These are phyloP conservation scores for Pleurotus tuoliensis DNA, from an alignment of 768 basidiomycete species.

Conservation along the genomic window DNA sequence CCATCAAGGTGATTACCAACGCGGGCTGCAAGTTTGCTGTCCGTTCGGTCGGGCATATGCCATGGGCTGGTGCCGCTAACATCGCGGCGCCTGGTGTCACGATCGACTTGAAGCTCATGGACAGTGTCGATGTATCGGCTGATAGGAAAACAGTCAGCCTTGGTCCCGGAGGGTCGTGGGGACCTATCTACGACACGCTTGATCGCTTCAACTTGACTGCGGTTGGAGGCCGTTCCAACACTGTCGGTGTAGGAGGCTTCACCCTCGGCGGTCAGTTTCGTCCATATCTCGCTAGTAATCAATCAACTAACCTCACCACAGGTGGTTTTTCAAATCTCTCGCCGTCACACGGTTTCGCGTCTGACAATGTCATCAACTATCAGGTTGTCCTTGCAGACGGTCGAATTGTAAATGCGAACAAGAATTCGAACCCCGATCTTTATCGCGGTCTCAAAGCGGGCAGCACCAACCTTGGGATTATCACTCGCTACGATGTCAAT, in stretches of 20 bases:
- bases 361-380: constrained; percentile 12
- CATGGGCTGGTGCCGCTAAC: constrained; percentile 9
- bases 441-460: constrained; percentile 15
- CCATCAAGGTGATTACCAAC: not conserved
- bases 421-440: constrained; percentile 10
- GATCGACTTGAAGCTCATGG: constrained; percentile 6
- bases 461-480: constrained; percentile 16
- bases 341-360: constrained; percentile 10
- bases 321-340: constrained; percentile 16
- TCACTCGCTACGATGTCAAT: constrained; percentile 14
- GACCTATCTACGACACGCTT: constrained; percentile 10
- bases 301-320: not conserved
- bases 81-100: constrained; percentile 10
- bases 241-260: constrained; percentile 13
- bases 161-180: constrained; percentile 11
- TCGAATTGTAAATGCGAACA: constrained; percentile 7
- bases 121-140: constrained; percentile 1
- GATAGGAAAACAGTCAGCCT: constrained; percentile 6
- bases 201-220: constrained; percentile 3
- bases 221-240: constrained; percentile 10
- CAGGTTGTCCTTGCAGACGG: constrained; percentile 14
- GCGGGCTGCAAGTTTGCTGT: constrained; percentile 1
- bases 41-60: constrained; percentile 10
- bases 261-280: constrained; percentile 10
- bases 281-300: not conserved